A percentile compares a stretch with the other conserved stretches of the same genome.
Evolutionary conservation across 1,284 basidiomycete genomes (phyloP).

Genomic region (Apiotrichum akiyoshidainum): DNA sequence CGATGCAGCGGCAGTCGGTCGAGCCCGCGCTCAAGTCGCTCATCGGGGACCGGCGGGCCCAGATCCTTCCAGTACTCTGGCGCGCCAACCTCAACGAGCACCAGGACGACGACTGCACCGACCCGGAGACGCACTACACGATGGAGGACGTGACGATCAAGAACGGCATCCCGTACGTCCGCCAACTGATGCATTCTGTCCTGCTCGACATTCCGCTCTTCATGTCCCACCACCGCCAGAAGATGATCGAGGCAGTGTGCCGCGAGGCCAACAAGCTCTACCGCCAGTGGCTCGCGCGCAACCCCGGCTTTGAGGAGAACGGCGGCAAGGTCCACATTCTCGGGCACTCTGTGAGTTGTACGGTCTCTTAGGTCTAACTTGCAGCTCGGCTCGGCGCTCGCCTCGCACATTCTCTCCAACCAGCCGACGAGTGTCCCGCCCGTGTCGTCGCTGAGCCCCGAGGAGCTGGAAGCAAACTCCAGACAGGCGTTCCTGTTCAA

Average conservation of each 20-base stretch:
- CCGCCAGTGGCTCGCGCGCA: conserved; percentile 56
- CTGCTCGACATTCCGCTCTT: conserved; percentile 55
- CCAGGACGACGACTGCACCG: conserved; percentile 52
- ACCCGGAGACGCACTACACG: conserved; percentile 53
- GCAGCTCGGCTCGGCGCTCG: conserved; percentile 56
- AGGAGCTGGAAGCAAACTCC: conserved; percentile 36
- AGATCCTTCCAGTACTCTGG: conserved; percentile 59
- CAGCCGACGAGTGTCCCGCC: conserved; percentile 56
- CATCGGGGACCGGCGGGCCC: conserved; percentile 52
- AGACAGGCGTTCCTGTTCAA: conserved; percentile 54
- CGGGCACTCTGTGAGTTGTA: conserved; percentile 45
- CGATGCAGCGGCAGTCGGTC: conserved; percentile 50
- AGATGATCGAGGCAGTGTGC: conserved; percentile 57
- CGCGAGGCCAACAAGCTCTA: conserved; percentile 53
- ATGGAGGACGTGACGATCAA: conserved; percentile 55
- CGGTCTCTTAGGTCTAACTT: conserved; percentile 3
- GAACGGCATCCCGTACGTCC: conserved; percentile 54
- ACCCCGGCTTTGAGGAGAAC: conserved; percentile 54
- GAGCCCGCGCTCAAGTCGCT: conserved; percentile 53
- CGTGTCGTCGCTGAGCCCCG: conserved; percentile 45
- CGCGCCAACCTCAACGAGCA: conserved; percentile 54
- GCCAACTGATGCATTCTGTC: conserved; percentile 54
- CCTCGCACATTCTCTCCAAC: conserved; percentile 56
- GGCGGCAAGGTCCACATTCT: conserved; percentile 52
- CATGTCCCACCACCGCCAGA: conserved; percentile 54